Evolutionary conservation across 495 filamentous ascomycete species (phyloP).

Genomic region (Thermothielavioides terrestris): DNA sequence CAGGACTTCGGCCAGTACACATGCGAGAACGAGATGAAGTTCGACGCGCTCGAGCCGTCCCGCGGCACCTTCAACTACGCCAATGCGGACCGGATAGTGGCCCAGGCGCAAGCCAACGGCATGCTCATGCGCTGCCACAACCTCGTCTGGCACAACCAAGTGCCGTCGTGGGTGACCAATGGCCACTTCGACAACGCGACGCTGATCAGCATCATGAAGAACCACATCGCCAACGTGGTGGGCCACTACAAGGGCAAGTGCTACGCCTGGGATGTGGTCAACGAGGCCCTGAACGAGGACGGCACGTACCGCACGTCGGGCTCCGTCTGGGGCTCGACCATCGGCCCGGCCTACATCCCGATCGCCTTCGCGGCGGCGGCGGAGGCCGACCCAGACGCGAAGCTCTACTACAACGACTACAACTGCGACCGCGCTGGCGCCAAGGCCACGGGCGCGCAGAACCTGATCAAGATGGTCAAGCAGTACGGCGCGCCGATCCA

Average conservation of each 20-base stretch:
- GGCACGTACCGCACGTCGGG: conserved; percentile 36
- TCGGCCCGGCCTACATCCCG: conserved; percentile 48
- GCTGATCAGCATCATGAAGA: conserved; percentile 38
- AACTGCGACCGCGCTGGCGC: conserved; percentile 45
- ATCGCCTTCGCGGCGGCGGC: conserved; percentile 48
- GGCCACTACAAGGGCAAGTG: conserved; percentile 42
- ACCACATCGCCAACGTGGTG: conserved; percentile 44
- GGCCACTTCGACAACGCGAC: conserved; percentile 42
- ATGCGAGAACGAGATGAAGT: not conserved
- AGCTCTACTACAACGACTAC: conserved; percentile 64
- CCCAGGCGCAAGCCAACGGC: conserved; percentile 38
- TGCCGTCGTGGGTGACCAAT: conserved; percentile 42
- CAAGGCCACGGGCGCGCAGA: conserved; percentile 34
- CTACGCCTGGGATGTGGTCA: conserved; percentile 43
- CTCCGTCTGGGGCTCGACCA: conserved; percentile 44
- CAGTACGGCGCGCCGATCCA: conserved; percentile 49
- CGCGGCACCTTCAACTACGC: conserved; percentile 40
- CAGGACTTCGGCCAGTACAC: not conserved
- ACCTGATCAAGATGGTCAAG: conserved; percentile 47
- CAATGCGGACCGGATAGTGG: conserved; percentile 38
- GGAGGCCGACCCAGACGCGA: conserved; percentile 45
- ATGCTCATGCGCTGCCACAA: conserved; percentile 47
- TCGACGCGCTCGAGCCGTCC: conserved; percentile 12
- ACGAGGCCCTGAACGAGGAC: conserved; percentile 41
- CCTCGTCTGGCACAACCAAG: conserved; percentile 50